Evolutionary conservation across 2,329 filamentous ascomycete genomes (phyloP).

Genomic region (Clarireedia monteithiana): DNA sequence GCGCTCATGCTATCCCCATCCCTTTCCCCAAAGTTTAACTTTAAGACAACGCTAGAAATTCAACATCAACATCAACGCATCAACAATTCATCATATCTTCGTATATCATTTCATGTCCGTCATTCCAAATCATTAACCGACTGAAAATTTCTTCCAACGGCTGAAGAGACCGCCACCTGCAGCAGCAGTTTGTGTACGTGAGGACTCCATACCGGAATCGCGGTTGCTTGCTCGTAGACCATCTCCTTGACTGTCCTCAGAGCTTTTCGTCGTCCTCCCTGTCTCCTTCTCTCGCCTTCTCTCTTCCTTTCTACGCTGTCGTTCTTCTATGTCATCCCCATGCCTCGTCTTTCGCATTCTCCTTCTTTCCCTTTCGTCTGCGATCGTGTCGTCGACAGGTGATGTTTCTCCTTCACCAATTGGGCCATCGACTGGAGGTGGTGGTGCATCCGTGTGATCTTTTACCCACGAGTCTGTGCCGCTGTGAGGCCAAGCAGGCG

Average conservation of each 20-base stretch:
- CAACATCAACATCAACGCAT: neutral
- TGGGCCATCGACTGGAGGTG: constrained; percentile 39
- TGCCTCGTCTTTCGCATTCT: constrained; percentile 22
- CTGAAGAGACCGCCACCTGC: constrained; percentile 49
- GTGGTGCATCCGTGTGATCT: constrained; percentile 54
- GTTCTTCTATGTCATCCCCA: constrained; percentile 21
- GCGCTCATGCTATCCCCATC: neutral
- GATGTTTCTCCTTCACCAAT: constrained; percentile 16
- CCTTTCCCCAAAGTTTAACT: neutral
- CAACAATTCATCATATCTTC: constrained; percentile 4
- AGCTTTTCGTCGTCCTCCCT: constrained; percentile 19
- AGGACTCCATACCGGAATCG: constrained; percentile 31
- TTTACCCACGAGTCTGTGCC: constrained; percentile 61
- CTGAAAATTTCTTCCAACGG: constrained; percentile 26
- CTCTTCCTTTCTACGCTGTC: constrained; percentile 24
- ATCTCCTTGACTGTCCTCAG: constrained; percentile 28
- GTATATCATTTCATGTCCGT: constrained; percentile 6
- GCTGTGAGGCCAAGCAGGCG: constrained; percentile 50
- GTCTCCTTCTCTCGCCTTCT: constrained; percentile 22
- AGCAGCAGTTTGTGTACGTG: constrained; percentile 58
- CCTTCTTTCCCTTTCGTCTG: constrained; percentile 23
- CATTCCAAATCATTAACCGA: constrained; percentile 13
- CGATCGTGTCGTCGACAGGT: constrained; percentile 18
- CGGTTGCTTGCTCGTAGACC: constrained; percentile 20
- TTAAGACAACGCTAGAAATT: constrained; percentile 2